Conservation (phyloP, 208 protist species). For the Leishmania amazonensis region DNA sequence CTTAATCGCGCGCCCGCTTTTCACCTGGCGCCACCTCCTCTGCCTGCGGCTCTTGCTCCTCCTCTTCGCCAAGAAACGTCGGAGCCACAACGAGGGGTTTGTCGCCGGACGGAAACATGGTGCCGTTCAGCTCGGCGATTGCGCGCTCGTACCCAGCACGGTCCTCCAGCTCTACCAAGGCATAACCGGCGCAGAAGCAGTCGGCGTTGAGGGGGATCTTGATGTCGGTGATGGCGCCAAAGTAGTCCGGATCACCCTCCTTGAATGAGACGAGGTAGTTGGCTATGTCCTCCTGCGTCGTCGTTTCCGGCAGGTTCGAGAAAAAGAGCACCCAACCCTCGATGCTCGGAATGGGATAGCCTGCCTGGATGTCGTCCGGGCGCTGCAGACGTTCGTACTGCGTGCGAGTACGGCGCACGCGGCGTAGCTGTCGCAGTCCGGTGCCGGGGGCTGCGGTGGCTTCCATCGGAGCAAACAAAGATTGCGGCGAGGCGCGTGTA, state of each 20-base stretch:
- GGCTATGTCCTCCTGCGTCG: conserved; percentile 64
- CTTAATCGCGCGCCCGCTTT: conserved; percentile 36
- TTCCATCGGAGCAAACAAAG: conserved; percentile 23
- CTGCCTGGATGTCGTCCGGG: conserved; percentile 56
- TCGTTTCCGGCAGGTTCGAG: conserved; percentile 60
- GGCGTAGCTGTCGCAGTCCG: conserved; percentile 52
- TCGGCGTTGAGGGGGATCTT: conserved; percentile 68
- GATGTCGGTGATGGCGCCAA: conserved; percentile 66
- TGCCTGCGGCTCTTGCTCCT: conserved; percentile 40
- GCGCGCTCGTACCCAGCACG: conserved; percentile 68
- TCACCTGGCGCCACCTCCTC: conserved; percentile 23
- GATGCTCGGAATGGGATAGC: conserved; percentile 75
- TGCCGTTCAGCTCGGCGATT: conserved; percentile 55
- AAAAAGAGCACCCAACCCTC: conserved; percentile 87
- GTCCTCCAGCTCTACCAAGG: conserved; percentile 69
- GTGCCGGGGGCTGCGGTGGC: conserved; percentile 5
- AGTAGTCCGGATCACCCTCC: conserved; percentile 55
- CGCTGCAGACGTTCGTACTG: conserved; percentile 82
- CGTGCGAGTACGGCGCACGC: conserved; percentile 63
- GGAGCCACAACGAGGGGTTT: conserved; percentile 49
- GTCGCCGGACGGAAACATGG: conserved; percentile 41
- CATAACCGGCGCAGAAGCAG: conserved; percentile 78
- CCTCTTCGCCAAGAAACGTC: conserved; percentile 80
- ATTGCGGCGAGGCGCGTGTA: not conserved
- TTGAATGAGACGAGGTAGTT: conserved; percentile 66